A percentile compares a stretch with the other conserved stretches of the same genome.
Evolutionary conservation across 2,329 filamentous ascomycete genomes (phyloP).

Genomic region (Colletotrichum sp.): DNA sequence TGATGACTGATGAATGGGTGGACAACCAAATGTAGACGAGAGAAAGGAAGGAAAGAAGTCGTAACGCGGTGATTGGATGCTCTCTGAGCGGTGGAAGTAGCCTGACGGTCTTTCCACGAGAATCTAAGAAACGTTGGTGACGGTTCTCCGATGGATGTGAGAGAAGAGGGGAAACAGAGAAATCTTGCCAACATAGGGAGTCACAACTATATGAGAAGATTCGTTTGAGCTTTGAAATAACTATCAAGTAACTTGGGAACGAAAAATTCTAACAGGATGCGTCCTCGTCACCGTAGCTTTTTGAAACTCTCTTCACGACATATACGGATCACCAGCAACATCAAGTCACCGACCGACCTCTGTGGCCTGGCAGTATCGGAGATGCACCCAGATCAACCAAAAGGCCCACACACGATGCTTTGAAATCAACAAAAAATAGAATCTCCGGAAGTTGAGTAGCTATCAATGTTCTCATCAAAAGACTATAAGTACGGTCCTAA

Average conservation of each 20-base stretch:
- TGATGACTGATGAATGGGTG: neutral
- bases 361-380: neutral
- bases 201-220: neutral
- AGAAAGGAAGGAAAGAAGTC: neutral
- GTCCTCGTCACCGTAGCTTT: neutral
- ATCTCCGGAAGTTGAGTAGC: neutral
- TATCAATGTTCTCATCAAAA: neutral
- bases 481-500: neutral
- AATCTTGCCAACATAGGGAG: neutral
- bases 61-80: neutral
- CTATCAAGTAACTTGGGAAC: neutral
- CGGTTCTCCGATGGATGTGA: neutral
- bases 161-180: neutral
- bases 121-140: neutral
- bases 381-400: neutral
- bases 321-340: neutral
- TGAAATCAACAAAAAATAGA: neutral
- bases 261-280: neutral
- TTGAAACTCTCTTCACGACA: neutral
- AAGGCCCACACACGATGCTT: neutral
- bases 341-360: neutral
- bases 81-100: neutral
- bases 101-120: fast-evolving
- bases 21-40: neutral
- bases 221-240: neutral